Evolutionary conservation across 2,329 filamentous ascomycete species (phyloP), one percentile per base, ranked within the genome.

Genomic region (Ustulina deusta): DNA sequence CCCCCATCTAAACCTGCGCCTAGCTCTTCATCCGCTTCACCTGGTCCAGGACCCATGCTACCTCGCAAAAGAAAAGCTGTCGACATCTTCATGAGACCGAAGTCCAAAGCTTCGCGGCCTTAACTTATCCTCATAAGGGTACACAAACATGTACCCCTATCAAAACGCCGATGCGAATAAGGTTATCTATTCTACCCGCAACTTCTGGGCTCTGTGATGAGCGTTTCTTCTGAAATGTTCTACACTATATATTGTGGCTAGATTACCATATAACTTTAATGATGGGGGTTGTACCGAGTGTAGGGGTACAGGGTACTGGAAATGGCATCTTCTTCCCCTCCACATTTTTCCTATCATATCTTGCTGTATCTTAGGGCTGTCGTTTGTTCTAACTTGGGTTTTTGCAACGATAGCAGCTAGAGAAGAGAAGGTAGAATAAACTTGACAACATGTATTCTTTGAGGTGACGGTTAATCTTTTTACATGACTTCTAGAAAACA

Each of bases 11-110:
- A 62, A 40, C 34, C 63, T 22, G n/a, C 54, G 20, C n/a, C 57
- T 5, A n/a, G 38, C 40, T 36, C 61, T 52, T 44, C 70, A 36
- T 55, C 51, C 7, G 52, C 61, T 20, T 20, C 68, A 1, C 40
- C 64, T 22, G 20, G 40, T 22, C 6, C 68, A 11, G 71, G 61
- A 34, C 66, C 62, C n/a, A 49, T 55, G 60, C 60, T 63, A 38
- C 69, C 55, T 15, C 72, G 78, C 48, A 86, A 86, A 72, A 80
- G 84, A 61, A 84, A 84, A 42, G 52, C 74, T 0, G 81, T 83
- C 4, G 82, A 82, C 68, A 78, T 86, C n/a, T 87, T 87, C 69
- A 85, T 86, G 83, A 80, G 78, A 51, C 82, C 79, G 6, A 84
- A 83, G 75, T 62, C 72, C 0, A 85, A 82, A 74, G 74, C 73